A percentile compares a stretch with the other conserved stretches of the same genome.
Evolutionary conservation across 192 early-diverging fungal genomes (phyloP).

Genomic region (Thoreauomyces humboldtii): DNA sequence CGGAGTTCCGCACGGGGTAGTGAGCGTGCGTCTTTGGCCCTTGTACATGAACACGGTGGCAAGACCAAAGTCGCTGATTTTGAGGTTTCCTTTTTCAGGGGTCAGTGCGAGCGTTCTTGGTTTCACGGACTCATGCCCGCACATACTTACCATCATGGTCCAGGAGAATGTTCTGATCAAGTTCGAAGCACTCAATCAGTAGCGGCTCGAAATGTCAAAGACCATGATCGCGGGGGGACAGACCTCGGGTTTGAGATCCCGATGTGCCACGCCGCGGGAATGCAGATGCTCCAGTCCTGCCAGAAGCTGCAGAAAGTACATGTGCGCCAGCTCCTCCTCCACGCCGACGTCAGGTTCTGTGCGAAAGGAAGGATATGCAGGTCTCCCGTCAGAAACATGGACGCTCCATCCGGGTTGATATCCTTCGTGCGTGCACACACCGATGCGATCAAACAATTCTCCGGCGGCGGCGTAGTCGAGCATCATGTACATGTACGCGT

Average conservation of each 20-base stretch:
- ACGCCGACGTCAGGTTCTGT: slow-evolving; percentile 65
- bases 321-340: slow-evolving; percentile 68
- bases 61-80: slow-evolving; percentile 72
- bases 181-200: too few species aligned
- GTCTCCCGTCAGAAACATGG: not conserved
- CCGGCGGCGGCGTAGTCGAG: slow-evolving; percentile 68
- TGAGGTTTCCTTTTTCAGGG: slow-evolving; percentile 56
- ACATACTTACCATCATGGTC: slow-evolving; percentile 36
- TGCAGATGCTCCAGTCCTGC: slow-evolving; percentile 60
- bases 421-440: slow-evolving; percentile 22
- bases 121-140: too few species aligned
- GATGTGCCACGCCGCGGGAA: slow-evolving; percentile 53
- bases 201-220: too few species aligned
- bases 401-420: not conserved
- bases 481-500: slow-evolving; percentile 52
- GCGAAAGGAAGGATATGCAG: not conserved
- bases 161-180: slow-evolving; percentile 54
- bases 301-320: slow-evolving; percentile 71
- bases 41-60: slow-evolving; percentile 63
- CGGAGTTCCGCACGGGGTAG: slow-evolving; percentile 70
- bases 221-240: too few species aligned
- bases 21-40: slow-evolving; percentile 50
- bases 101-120: not conserved
- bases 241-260: slow-evolving; percentile 78
- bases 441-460: slow-evolving; percentile 72